phyloP scores from a whole-genome alignment of 768 basidiomycete species.

The Trichaptum fuscoviolaceum region DNA sequence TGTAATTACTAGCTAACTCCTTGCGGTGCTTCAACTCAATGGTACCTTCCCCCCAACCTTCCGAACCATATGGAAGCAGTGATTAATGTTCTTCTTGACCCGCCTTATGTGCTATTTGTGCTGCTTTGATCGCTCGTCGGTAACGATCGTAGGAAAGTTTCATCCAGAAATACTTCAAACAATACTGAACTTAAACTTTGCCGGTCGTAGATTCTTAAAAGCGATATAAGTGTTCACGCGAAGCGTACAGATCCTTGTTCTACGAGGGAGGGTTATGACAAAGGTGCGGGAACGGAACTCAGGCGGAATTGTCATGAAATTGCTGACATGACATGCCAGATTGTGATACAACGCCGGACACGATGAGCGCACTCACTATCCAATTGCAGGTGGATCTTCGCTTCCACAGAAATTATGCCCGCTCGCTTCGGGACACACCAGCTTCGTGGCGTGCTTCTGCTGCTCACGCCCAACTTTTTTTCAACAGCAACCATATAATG shows the following conservation, averaged over 20 bases:
- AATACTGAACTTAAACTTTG: neutral
- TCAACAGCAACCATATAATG: neutral
- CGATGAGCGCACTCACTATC: neutral
- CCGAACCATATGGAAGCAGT: neutral
- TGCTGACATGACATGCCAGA: neutral
- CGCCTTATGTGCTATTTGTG: neutral
- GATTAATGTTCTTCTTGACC: neutral
- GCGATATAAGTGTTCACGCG: neutral
- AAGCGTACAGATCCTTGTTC: neutral
- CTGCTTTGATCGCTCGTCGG: neutral
- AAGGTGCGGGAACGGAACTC: neutral
- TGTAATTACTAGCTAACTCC: neutral
- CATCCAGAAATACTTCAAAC: neutral
- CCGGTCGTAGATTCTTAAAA: neutral
- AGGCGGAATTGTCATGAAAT: neutral
- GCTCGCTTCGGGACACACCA: neutral
- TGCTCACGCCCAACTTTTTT: neutral
- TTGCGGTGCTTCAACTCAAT: neutral
- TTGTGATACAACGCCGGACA: neutral
- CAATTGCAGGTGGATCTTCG: neutral
- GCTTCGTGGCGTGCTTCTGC: neutral
- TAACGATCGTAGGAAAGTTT: neutral
- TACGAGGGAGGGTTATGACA: neutral
- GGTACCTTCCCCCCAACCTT: neutral
- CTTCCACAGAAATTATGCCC: neutral